phyloP scores from a whole-genome alignment of 768 basidiomycete species.

The Saitozyma sp. region DNA sequence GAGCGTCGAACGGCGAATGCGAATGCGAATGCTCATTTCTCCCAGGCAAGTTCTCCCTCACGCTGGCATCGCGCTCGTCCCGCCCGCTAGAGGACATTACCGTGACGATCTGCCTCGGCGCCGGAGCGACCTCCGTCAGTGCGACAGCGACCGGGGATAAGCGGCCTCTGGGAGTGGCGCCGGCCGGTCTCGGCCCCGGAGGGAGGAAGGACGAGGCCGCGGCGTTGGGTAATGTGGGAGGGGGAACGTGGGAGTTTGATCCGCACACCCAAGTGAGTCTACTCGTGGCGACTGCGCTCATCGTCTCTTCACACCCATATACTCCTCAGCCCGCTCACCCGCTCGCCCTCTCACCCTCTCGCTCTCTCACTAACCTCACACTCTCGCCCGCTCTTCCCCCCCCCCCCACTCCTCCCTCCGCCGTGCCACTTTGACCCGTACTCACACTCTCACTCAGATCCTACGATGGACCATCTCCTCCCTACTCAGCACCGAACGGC shows the following conservation, averaged over 20 bases:
- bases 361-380: too few species aligned
- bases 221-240: conserved; percentile 50
- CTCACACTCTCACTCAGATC: conserved; percentile 55
- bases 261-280: conserved; percentile 62
- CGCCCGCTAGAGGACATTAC: conserved; percentile 70
- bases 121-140: conserved; percentile 69
- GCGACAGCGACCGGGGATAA: conserved; percentile 61
- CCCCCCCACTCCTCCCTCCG: too few species aligned
- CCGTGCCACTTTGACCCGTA: too few species aligned
- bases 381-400: too few species aligned
- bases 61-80: conserved; percentile 37
- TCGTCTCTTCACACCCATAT: neutral
- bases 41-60: conserved; percentile 50
- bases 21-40: conserved; percentile 34
- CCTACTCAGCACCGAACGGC: conserved; percentile 62
- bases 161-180: conserved; percentile 11
- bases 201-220: neutral
- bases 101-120: conserved; percentile 73
- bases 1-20: neutral
- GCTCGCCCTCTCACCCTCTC: too few species aligned
- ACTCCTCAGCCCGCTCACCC: too few species aligned
- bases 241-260: conserved; percentile 80
- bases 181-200: neutral
- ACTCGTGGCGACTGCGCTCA: neutral
- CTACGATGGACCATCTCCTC: conserved; percentile 77